Conservation (phyloP, 2,329 filamentous ascomycete species). For the Penicillium sp. region DNA sequence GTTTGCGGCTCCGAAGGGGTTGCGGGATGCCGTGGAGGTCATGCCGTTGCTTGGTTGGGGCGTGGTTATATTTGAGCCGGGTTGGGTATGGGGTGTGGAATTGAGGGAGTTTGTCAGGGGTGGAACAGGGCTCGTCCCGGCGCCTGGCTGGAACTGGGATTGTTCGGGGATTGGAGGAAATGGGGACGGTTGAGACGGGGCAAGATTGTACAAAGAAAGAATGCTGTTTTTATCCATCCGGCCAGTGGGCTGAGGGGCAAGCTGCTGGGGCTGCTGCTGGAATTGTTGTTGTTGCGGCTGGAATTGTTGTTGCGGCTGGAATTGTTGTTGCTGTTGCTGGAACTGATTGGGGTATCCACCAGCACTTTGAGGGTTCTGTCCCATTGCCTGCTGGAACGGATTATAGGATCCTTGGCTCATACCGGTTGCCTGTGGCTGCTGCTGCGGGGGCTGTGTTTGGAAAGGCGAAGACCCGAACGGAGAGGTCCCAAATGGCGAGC, state of each 20-base stretch:
- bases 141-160: slow-evolving; percentile 20
- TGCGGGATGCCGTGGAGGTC: slow-evolving; percentile 22
- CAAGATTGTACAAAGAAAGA: slow-evolving; percentile 33
- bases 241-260: slow-evolving; percentile 40
- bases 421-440: slow-evolving; percentile 20
- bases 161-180: slow-evolving; percentile 34
- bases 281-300: slow-evolving; percentile 13
- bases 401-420: slow-evolving; percentile 27
- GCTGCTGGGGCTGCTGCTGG: slow-evolving; percentile 24
- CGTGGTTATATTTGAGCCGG: slow-evolving; percentile 18
- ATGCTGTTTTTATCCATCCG: slow-evolving; percentile 38
- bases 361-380: slow-evolving; percentile 24
- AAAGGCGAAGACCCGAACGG: slow-evolving; percentile 28
- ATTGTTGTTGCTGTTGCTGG: slow-evolving; percentile 17
- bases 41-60: slow-evolving; percentile 21
- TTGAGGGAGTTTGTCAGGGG: slow-evolving; percentile 18
- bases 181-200: slow-evolving; percentile 27
- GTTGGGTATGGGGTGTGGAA: slow-evolving; percentile 25
- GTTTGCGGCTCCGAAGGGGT: slow-evolving; percentile 21
- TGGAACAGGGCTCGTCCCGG: slow-evolving; percentile 21
- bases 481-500: slow-evolving; percentile 29
- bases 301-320: slow-evolving; percentile 19
- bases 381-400: slow-evolving; percentile 31
- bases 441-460: slow-evolving; percentile 27
- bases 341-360: slow-evolving; percentile 25